Percentiles rank a stretch among this genome's conserved stretches.
Evolutionary conservation across 2,329 filamentous ascomycete species (phyloP).

Genomic region (Curvularia verruculosa): DNA sequence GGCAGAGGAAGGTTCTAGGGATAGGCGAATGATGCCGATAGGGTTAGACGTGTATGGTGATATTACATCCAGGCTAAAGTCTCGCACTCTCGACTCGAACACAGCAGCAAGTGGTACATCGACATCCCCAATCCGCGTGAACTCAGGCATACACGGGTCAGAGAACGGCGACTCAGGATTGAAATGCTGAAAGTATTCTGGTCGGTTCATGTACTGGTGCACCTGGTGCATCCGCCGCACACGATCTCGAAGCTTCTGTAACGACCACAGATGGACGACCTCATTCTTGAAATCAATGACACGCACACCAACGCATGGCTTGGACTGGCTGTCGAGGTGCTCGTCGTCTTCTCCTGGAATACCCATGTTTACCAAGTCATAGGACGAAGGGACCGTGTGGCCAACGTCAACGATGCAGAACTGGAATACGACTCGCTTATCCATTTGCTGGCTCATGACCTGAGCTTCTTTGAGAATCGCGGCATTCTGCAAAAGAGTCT

Average conservation of each 20-base stretch:
- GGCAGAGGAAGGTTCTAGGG: constrained; percentile 90
- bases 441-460: constrained; percentile 95
- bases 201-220: constrained; percentile 94
- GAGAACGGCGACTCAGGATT: constrained; percentile 91
- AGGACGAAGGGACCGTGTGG: constrained; percentile 88
- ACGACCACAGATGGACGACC: constrained; percentile 90
- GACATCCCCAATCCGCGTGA: constrained; percentile 88
- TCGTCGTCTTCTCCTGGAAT: constrained; percentile 85
- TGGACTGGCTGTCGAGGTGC: constrained; percentile 78
- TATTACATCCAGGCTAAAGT: constrained; percentile 87
- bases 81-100: constrained; percentile 92
- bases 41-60: constrained; percentile 92
- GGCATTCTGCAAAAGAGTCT: constrained; percentile 86
- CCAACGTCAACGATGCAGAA: constrained; percentile 90
- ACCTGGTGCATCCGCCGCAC: constrained; percentile 94
- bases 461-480: constrained; percentile 92
- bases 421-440: constrained; percentile 91
- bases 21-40: constrained; percentile 87
- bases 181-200: constrained; percentile 92
- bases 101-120: constrained; percentile 92
- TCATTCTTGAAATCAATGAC: constrained; percentile 88
- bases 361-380: constrained; percentile 94
- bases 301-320: constrained; percentile 88
- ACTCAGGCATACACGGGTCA: constrained; percentile 88
- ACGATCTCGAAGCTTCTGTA: constrained; percentile 87